A percentile compares a stretch with the other conserved stretches of the same genome.
Evolutionary conservation across 2,329 filamentous ascomycete species (phyloP).

Genomic region (Aspergillus sp.): DNA sequence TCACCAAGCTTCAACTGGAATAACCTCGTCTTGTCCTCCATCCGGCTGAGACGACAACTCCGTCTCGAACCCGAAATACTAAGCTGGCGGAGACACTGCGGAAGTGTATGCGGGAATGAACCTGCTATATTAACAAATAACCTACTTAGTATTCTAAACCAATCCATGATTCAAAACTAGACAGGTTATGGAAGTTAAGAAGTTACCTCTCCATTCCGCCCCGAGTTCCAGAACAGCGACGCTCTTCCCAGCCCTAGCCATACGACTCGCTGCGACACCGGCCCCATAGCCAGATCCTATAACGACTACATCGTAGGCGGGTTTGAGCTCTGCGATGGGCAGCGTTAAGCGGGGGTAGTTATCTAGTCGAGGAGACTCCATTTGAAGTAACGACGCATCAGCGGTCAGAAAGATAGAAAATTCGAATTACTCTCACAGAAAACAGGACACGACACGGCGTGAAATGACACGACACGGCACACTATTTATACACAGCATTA

Average conservation of each 20-base stretch:
- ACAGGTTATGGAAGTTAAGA: too few species aligned
- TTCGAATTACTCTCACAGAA: too few species aligned
- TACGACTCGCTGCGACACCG: constrained; percentile 63
- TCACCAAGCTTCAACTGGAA: constrained; percentile 64
- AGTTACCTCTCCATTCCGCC: constrained; percentile 47
- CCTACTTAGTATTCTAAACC: too few species aligned
- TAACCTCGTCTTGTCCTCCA: constrained; percentile 56
- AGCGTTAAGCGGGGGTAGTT: constrained; percentile 1
- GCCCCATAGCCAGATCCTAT: constrained; percentile 71
- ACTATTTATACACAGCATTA: too few species aligned
- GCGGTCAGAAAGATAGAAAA: too few species aligned
- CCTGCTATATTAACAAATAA: too few species aligned
- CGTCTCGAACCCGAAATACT: constrained; percentile 11
- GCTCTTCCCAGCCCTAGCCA: constrained; percentile 60
- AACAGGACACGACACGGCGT: too few species aligned
- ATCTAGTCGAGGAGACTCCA: constrained; percentile 16
- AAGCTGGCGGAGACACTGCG: constrained; percentile 11
- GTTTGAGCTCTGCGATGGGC: neutral
- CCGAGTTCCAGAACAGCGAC: constrained; percentile 68
- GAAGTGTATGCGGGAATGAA: constrained; percentile 13
- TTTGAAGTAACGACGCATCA: too few species aligned
- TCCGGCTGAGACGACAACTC: neutral
- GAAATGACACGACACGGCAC: too few species aligned
- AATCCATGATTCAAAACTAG: too few species aligned
- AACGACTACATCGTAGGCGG: constrained; percentile 63